Evolutionary conservation across 2,329 filamentous ascomycete species (phyloP), one percentile per base, ranked within the genome.

Genomic region (Fusarium sp.): DNA sequence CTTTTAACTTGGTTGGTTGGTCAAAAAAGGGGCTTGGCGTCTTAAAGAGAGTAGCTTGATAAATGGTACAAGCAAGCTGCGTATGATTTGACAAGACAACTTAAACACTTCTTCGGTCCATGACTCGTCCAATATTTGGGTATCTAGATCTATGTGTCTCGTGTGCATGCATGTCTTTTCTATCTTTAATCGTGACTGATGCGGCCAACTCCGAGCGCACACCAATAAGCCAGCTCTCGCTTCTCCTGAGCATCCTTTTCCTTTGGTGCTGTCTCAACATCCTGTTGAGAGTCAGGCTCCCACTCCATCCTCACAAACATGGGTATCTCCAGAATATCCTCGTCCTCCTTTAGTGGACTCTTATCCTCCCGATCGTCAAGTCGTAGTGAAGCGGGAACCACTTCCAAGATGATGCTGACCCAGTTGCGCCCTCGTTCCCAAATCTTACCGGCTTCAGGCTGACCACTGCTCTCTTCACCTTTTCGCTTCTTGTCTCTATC

Each of bases 381-480:
- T 36, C 78, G 77, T 21, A 89, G 76, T 42, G 83, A 85, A 1
- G 88, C 83, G 3, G 94, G 87, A 1, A 97, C 87, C 15, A 99
- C 91, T 77, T 99, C 96, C 25, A 99, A 84, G 20, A 97, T 92
- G 13, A 99, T 93, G 69, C 90, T 96, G 17, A 96, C 96, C 92
- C 94, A 97, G 77, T 98, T 99, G 35, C 94, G 85, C 0, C 94
- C 95, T 53, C 90, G 88, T 67, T 97, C 94, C 92, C 93, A 99
- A n/a, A 98, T 90, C 80, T 98, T 98, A 51, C 95, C 96, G 0
- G 92, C 92, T 78, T 97, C 94, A 17, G 92, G 88, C 47, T 88
- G 86, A 49, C 81, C 72, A 66, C 75, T 75, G 72, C 80, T 71
- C 61, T 78, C 81, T 73, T 80, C 81, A 72, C 76, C 76, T 72